Base-by-base conservation (phyloP, 495 filamentous ascomycete genomes). In the Tuber borchii region DNA sequence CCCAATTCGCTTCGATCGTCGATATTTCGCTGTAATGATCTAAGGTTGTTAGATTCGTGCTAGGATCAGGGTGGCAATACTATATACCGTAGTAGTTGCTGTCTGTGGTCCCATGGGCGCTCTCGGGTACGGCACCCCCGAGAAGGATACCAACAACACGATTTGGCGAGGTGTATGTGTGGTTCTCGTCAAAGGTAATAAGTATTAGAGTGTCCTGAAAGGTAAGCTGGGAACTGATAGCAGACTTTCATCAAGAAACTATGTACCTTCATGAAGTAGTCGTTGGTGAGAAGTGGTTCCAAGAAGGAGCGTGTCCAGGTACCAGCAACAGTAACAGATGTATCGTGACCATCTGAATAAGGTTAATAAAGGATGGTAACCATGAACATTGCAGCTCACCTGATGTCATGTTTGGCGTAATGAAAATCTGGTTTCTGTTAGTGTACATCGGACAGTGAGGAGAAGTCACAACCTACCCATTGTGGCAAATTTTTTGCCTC, bases 371-470 rank as follows among this genome's bases (percentile, higher is more conserved):
- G 17, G 3, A 12, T 0, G 44, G 2, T 70, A 43, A 26, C 48
- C 31, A 43, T 42, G 22, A 45, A 39, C 37, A 42, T 37, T n/a
- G 26, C 9, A 37, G 10, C 34, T 20, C 46, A 73, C 87, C 86
- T 73, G 86, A 86, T 71, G 86, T 88, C 91, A 93, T 92, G 85
- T 93, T 93, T 20, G 91, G 91, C 22, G 91, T 93, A 75, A 92
- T 88, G 83, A 93, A 92, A 78, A 88, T 87, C 71, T 73, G 37
- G 19, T n/a, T 48, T 31, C 44, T 68, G 22, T 73, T 9, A 73
- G 70, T 31, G 22, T 37, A 34, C 1, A 14, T 43, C 26, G 5
- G 10, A n/a, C 9, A 10, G 43, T 43, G 26, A 10, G 9, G 44
- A 61, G 51, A 34, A 31, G 31, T 34, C 26, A 48, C 31, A 73